Percentiles rank a stretch among this genome's conserved stretches.
These are phyloP conservation scores for Nakataea oryzae DNA, from an alignment of 2,329 filamentous ascomycete species.

Conservation along the genomic window DNA sequence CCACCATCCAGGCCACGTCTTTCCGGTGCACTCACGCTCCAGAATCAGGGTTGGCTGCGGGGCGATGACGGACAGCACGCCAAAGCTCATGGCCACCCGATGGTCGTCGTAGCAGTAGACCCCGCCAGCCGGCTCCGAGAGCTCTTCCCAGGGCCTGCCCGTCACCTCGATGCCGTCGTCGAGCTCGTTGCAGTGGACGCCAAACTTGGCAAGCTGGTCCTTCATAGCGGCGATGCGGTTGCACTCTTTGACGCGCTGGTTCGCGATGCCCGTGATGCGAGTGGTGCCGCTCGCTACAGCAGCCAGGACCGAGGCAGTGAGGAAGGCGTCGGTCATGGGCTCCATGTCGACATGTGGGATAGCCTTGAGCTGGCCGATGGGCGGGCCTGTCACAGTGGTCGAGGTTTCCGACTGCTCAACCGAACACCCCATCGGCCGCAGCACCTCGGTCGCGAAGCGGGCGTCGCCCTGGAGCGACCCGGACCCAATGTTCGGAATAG, in stretches of 20 bases:
- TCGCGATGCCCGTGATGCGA: constrained; percentile 86
- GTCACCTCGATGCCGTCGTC: constrained; percentile 83
- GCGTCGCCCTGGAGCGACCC: constrained; percentile 90
- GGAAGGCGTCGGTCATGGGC: constrained; percentile 96
- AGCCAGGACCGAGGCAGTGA: constrained; percentile 86
- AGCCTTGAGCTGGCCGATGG: constrained; percentile 59
- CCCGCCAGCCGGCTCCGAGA: constrained; percentile 49
- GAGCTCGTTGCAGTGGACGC: constrained; percentile 73
- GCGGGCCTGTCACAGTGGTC: constrained; percentile 88
- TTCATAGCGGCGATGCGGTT: constrained; percentile 95
- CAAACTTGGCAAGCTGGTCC: constrained; percentile 87
- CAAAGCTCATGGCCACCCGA: constrained; percentile 97
- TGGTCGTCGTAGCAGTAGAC: constrained; percentile 96
- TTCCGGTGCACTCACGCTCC: constrained; percentile 87
- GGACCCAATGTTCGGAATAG: constrained; percentile 90
- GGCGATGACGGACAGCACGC: constrained; percentile 67
- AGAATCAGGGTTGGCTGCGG: constrained; percentile 65
- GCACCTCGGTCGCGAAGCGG: constrained; percentile 81
- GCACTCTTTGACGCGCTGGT: constrained; percentile 96
- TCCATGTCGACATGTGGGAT: constrained; percentile 91
- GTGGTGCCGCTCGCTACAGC: constrained; percentile 80
- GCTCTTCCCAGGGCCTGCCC: constrained; percentile 35
- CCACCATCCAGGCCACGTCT: constrained; percentile 99
- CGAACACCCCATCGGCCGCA: constrained; percentile 85
- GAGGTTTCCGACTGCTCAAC: constrained; percentile 78